phyloP scores from a whole-genome alignment of 2,329 filamentous ascomycete species.

The Colletotrichum shisoi region DNA sequence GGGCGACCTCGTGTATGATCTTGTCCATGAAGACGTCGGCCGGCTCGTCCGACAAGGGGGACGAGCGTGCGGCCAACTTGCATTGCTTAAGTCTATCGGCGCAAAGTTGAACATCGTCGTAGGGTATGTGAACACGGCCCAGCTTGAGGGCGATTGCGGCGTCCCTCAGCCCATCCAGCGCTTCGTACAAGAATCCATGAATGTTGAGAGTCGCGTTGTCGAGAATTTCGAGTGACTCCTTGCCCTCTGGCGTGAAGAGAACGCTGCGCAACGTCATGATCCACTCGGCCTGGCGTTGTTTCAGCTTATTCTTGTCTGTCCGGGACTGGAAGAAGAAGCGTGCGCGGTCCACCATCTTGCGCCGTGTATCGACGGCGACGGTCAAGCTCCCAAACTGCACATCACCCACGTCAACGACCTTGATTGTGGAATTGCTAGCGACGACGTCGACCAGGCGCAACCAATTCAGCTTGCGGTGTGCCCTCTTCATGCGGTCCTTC shows the following conservation, averaged over 20 bases:
- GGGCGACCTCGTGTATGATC: slow-evolving; percentile 76
- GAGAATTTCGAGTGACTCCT: slow-evolving; percentile 84
- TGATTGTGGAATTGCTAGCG: slow-evolving; percentile 79
- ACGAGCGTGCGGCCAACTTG: slow-evolving; percentile 45
- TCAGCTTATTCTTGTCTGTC: slow-evolving; percentile 62
- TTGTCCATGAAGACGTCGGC: slow-evolving; percentile 73
- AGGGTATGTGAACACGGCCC: slow-evolving; percentile 87
- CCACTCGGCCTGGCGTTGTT: slow-evolving; percentile 86
- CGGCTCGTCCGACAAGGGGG: slow-evolving; percentile 52
- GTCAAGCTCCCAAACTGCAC: slow-evolving; percentile 85
- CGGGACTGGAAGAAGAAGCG: slow-evolving; percentile 85
- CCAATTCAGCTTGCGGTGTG: slow-evolving; percentile 89
- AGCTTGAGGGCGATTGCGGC: slow-evolving; percentile 90
- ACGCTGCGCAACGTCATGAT: slow-evolving; percentile 85
- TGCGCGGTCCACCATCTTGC: slow-evolving; percentile 88
- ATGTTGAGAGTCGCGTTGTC: slow-evolving; percentile 90
- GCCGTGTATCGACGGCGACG: slow-evolving; percentile 86
- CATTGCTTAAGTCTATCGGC: slow-evolving; percentile 62
- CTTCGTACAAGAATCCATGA: slow-evolving; percentile 86
- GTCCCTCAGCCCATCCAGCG: slow-evolving; percentile 86
- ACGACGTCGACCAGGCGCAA: slow-evolving; percentile 88
- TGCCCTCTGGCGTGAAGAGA: slow-evolving; percentile 84
- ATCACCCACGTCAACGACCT: slow-evolving; percentile 81
- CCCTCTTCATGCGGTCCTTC: slow-evolving; percentile 84
- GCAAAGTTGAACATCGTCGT: slow-evolving; percentile 80